Evolutionary conservation across 1,284 basidiomycete genomes (phyloP).

Genomic region (Chalciporus sp.): DNA sequence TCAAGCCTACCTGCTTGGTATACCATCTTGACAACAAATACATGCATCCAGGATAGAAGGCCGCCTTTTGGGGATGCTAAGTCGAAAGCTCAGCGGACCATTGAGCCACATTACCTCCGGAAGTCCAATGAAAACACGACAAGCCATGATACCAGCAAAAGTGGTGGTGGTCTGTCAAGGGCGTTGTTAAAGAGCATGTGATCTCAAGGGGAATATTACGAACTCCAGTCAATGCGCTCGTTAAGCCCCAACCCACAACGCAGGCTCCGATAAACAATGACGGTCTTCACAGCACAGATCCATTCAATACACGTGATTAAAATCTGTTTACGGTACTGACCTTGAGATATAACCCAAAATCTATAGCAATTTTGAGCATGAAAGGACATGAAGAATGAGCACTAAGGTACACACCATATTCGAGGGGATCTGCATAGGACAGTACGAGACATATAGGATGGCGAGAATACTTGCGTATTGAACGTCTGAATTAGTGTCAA

Average conservation of each 20-base stretch:
- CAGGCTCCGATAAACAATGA: constrained; percentile 64
- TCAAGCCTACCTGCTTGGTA: constrained; percentile 51
- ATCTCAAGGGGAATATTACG: constrained; percentile 45
- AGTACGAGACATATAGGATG: constrained; percentile 61
- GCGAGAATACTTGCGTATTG: constrained; percentile 63
- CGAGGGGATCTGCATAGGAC: constrained; percentile 64
- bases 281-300: constrained; percentile 43
- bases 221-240: constrained; percentile 63
- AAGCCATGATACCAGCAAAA: constrained; percentile 57
- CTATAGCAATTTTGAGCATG: constrained; percentile 39
- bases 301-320: background rate
- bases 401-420: constrained; percentile 53
- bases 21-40: constrained; percentile 70
- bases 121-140: constrained; percentile 64
- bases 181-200: constrained; percentile 64
- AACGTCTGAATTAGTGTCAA: constrained; percentile 44
- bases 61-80: constrained; percentile 39
- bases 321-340: constrained; percentile 28
- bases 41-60: constrained; percentile 65
- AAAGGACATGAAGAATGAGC: background rate
- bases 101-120: constrained; percentile 46
- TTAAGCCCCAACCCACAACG: constrained; percentile 66
- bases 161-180: constrained; percentile 49
- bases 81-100: constrained; percentile 17
- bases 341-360: constrained; percentile 55